phyloP scores from a whole-genome alignment of 108 stramenopile genomes.

The Pseudonitzschia pungens region DNA sequence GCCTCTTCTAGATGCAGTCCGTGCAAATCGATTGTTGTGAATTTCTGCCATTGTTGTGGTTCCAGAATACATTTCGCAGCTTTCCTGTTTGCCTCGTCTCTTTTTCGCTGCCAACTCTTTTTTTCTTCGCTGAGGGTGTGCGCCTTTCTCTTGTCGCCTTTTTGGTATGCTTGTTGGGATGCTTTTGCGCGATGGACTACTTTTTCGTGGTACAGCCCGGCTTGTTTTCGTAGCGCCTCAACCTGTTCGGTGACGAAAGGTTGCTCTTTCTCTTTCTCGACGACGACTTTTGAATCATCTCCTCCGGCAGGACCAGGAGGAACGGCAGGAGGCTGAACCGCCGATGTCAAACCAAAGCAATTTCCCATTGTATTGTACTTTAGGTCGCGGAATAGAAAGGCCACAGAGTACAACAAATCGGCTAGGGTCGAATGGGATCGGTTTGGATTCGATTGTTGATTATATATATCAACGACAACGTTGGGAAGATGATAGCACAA shows the following conservation, averaged over 20 bases:
- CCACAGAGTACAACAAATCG: too few species aligned
- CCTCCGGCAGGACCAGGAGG: too few species aligned
- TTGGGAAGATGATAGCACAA: too few species aligned
- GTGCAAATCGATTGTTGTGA: conserved; percentile 18
- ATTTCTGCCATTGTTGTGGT: conserved; percentile 20
- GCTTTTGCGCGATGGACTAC: conserved; percentile 5
- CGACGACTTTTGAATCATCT: too few species aligned
- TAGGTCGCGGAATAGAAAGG: not conserved
- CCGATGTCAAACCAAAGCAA: conserved; percentile 15
- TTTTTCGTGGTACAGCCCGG: conserved; percentile 9
- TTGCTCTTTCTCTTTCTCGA: conserved; percentile 16
- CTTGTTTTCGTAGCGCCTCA: conserved; percentile 8
- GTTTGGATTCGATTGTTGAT: too few species aligned
- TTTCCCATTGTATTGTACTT: conserved; percentile 19
- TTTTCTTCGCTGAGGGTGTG: conserved; percentile 17
- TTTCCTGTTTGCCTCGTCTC: conserved; percentile 15
- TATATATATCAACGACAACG: too few species aligned
- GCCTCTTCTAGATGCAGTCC: conserved; percentile 20
- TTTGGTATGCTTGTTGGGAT: conserved; percentile 21
- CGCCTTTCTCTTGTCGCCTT: conserved; percentile 14
- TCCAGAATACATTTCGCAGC: conserved; percentile 18
- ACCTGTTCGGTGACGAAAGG: conserved; percentile 13
- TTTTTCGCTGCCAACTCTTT: conserved; percentile 16
- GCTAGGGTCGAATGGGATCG: too few species aligned
- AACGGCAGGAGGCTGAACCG: too few species aligned